These are phyloP conservation scores for Cicer cuneatum DNA, from an alignment of 306 rosid genomes.

Conservation along the genomic window DNA sequence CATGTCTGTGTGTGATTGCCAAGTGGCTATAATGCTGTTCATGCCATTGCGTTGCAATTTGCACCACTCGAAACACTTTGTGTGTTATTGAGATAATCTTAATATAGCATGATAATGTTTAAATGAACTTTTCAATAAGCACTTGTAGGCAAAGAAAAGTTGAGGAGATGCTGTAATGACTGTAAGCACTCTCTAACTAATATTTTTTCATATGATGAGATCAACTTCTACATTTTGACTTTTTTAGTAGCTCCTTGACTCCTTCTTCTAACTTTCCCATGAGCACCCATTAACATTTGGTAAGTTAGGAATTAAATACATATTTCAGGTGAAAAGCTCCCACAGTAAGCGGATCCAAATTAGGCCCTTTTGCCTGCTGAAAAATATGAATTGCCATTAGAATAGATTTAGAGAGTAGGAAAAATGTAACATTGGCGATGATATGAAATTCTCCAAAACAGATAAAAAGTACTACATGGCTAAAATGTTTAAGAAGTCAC, in stretches of 20 bases:
- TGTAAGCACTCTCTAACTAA: background rate
- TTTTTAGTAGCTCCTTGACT: background rate
- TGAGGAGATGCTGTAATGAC: background rate
- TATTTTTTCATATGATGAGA: background rate
- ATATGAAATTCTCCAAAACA: background rate
- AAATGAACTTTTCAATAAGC: background rate
- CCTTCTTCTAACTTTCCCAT: background rate
- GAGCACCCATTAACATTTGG: background rate
- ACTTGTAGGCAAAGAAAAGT: background rate
- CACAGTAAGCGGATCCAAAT: background rate
- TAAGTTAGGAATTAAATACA: background rate
- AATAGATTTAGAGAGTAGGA: constrained; percentile 1
- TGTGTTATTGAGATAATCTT: constrained; percentile 2
- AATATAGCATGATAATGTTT: background rate
- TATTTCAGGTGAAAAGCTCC: background rate
- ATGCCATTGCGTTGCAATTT: background rate
- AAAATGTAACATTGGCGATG: background rate
- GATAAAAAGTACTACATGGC: background rate
- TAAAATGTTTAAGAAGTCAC: constrained; percentile 8
- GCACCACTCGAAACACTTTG: background rate
- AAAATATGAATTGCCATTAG: background rate
- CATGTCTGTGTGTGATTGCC: background rate
- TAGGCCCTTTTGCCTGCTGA: background rate
- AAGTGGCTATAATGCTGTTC: constrained; percentile 9
- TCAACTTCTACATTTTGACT: background rate